Conservation (phyloP, 73 alveolate species). For the Symbiodinium natans region DNA sequence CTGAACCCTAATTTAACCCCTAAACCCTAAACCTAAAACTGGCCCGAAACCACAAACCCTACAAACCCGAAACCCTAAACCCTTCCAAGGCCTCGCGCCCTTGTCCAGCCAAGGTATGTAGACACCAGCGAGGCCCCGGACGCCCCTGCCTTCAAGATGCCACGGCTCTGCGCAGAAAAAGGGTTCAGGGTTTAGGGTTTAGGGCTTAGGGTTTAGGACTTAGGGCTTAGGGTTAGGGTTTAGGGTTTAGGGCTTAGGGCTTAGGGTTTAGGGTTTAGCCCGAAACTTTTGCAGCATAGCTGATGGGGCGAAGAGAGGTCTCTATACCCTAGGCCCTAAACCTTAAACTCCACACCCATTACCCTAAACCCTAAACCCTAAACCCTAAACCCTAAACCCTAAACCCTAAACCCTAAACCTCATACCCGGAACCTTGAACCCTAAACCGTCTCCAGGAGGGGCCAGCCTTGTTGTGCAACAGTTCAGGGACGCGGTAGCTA, state of each 20-base stretch:
- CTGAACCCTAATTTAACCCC: no score
- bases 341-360: not conserved
- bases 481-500: no score
- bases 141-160: constrained; percentile 19
- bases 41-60: no score
- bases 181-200: not conserved
- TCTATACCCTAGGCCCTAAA: not conserved
- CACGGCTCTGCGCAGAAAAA: not conserved
- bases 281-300: no score
- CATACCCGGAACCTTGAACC: not conserved
- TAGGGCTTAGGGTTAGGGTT: no score
- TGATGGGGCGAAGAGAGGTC: no score
- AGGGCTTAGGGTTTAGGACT: not conserved
- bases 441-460: no score
- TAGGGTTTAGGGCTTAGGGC: no score
- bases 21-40: no score
- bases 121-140: constrained; percentile 3
- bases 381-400: not conserved
- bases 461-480: no score
- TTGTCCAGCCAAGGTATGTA: not conserved
- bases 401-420: not conserved
- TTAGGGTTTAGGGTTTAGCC: no score
- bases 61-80: not conserved
- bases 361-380: not conserved
- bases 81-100: not conserved